Evolutionary conservation across 495 filamentous ascomycete genomes (phyloP).

Genomic region (Tuber melanosporum): DNA sequence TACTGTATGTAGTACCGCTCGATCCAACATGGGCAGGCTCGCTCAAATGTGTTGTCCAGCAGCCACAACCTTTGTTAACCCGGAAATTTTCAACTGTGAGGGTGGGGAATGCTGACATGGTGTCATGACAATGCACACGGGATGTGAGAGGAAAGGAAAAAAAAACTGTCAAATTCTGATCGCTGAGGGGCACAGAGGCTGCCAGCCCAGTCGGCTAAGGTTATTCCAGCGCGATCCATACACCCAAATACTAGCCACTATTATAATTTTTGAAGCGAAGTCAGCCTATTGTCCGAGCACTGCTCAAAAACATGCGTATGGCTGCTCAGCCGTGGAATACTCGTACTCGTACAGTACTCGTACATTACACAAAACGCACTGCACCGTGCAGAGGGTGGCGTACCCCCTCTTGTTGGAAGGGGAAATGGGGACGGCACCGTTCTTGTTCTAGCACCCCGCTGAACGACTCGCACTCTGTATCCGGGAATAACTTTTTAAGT

Average conservation of each 20-base stretch:
- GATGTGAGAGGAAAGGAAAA: not conserved
- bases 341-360: not conserved
- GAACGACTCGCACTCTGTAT: no score
- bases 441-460: not conserved
- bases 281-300: not conserved
- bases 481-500: no score
- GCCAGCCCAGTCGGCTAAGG: not conserved
- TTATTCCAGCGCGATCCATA: not conserved
- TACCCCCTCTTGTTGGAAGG: not conserved
- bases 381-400: not conserved
- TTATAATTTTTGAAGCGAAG: not conserved
- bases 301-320: not conserved
- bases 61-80: not conserved
- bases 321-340: not conserved
- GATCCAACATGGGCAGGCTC: not conserved
- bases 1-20: not conserved
- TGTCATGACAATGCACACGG: not conserved
- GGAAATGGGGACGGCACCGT: not conserved
- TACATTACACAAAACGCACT: not conserved
- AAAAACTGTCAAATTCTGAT: not conserved
- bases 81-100: not conserved
- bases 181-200: not conserved
- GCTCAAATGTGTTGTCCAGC: not conserved
- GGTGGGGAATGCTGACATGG: conserved; percentile 3
- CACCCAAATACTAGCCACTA: not conserved